A percentile compares a stretch with the other conserved stretches of the same genome.
These are phyloP conservation scores for Ceratocystis smalleyi DNA, from an alignment of 2,329 filamentous ascomycete species.

Conservation along the genomic window DNA sequence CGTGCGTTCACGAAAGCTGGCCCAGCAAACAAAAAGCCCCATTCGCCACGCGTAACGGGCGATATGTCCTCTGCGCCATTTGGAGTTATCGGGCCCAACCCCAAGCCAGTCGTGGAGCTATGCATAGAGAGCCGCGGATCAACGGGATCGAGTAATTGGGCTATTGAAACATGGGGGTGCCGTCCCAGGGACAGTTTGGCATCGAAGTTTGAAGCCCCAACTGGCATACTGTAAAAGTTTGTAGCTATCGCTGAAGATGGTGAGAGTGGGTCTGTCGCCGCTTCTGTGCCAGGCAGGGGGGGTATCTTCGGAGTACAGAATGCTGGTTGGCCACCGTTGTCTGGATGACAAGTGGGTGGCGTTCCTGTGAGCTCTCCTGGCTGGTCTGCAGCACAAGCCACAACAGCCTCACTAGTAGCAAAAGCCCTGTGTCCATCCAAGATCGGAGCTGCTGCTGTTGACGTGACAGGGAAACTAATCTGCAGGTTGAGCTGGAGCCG, in stretches of 20 bases:
- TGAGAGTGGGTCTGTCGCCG: background rate
- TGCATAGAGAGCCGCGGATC: slow-evolving; percentile 6
- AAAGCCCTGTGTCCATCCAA: background rate
- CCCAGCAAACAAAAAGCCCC: slow-evolving; percentile 43
- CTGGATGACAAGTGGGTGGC: slow-evolving; percentile 6
- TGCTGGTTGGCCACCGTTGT: background rate
- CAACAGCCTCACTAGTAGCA: background rate
- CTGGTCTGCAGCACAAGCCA: background rate
- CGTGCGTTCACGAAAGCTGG: slow-evolving; percentile 27
- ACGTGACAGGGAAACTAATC: background rate
- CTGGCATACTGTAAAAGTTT: slow-evolving; percentile 14
- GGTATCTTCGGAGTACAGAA: background rate
- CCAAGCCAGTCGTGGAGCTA: slow-evolving; percentile 9
- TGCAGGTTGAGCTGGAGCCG: slow-evolving; percentile 1
- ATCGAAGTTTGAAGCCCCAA: background rate
- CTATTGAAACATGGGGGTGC: slow-evolving; percentile 12
- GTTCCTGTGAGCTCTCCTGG: slow-evolving; percentile 6
- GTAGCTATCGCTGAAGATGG: slow-evolving; percentile 13
- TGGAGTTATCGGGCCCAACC: slow-evolving; percentile 37
- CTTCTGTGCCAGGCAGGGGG: background rate
- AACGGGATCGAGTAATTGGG: slow-evolving; percentile 11
- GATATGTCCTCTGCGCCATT: slow-evolving; percentile 47
- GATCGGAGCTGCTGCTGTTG: background rate
- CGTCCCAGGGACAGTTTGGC: background rate
- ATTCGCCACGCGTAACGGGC: slow-evolving; percentile 45